Evolutionary conservation across 164 flowering plant species (phyloP), one percentile per base, ranked within the genome.

Genomic region (Annona cherimola): DNA sequence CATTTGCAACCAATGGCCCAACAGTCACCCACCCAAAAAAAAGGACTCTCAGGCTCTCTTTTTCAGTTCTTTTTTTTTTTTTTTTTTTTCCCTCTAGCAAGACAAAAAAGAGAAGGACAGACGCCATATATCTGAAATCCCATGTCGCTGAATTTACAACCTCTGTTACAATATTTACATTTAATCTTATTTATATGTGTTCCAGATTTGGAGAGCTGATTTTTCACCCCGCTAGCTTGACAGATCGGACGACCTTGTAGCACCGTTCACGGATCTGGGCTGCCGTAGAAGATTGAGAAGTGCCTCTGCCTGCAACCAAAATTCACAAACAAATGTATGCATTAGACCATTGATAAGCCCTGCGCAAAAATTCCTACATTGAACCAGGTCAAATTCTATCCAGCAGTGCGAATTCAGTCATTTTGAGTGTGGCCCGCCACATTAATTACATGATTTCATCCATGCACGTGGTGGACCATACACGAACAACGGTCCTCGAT

Each of bases 231-330:
- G 7, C 46, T 71, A 86, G 19, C 61, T 83, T 70, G 89, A 81
- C 78, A 74, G 77, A 55, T 81, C 82, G 26, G 87, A 81, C 19
- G 86, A 20, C 69, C 81, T 76, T 44, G 86, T 90, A 75, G 81
- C 90, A 80, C 26, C 68, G 83, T 79, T 82, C 74, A 84, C 87
- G 85, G 96, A 85, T 88, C 96, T 88, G 70, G 94, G 93, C 81
- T 84, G 92, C 88, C 96, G 83, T 72, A 93, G 86, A 71, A 90
- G 88, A 74, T 81, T 86, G 69, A 87, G 84, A 75, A 93, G 76
- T 70, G 81, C 75, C 79, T 89, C 96, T 66, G 94, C 92, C 98
- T 93, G 91, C 16, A 71, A 26, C 45, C 82, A 50, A 50, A 50
- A 5, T 8, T 50, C 57, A 50, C 57, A 11, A 11, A 50, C 57